Percentiles rank a stretch among this genome's conserved stretches.
Evolutionary conservation across 345 rosid genomes (phyloP).

Genomic region (Reutealis trisperma): DNA sequence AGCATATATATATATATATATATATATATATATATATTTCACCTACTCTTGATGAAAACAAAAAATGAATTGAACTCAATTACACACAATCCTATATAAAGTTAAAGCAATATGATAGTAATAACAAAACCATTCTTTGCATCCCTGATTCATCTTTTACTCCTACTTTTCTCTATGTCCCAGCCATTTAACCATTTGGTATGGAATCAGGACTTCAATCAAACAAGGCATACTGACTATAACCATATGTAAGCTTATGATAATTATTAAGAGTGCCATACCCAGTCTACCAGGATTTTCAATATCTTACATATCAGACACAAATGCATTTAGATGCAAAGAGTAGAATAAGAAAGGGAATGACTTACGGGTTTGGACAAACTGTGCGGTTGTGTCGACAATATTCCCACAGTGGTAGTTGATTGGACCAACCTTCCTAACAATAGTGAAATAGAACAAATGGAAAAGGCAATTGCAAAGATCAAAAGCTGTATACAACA

Average conservation of each 20-base stretch:
- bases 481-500: background rate
- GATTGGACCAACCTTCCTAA: conserved; percentile 69
- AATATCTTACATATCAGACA: background rate
- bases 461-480: conserved; percentile 7
- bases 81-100: background rate
- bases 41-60: background rate
- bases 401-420: conserved; percentile 52
- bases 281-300: background rate
- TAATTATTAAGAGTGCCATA: background rate
- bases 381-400: conserved; percentile 55
- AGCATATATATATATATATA: too few species aligned
- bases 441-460: background rate
- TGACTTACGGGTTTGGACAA: conserved; percentile 75
- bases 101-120: background rate
- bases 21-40: background rate
- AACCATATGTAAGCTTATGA: background rate
- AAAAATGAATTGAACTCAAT: background rate
- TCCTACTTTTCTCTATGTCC: background rate
- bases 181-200: background rate
- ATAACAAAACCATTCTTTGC: too few species aligned
- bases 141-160: background rate
- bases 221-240: background rate
- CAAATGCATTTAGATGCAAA: background rate
- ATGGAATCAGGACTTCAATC: background rate
- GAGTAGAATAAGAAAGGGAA: conserved; percentile 1